phyloP scores from a whole-genome alignment of 192 early-diverging fungal genomes.

The Gigaspora rosea region DNA sequence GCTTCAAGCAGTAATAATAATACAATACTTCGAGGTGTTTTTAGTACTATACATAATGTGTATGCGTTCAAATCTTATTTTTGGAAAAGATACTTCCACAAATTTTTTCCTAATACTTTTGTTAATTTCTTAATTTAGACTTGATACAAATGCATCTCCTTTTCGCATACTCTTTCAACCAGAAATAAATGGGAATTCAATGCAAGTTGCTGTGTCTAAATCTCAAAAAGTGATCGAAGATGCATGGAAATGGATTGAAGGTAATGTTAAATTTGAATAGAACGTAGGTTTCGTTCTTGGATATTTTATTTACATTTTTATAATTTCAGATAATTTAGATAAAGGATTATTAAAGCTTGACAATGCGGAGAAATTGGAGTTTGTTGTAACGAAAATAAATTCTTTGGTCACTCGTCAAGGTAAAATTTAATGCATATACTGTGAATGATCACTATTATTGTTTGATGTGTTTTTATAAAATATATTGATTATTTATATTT shows the following conservation, averaged over 20 bases:
- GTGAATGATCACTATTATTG: background rate
- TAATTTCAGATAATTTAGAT: conserved; percentile 72
- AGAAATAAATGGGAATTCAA: conserved; percentile 53
- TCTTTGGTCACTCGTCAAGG: conserved; percentile 80
- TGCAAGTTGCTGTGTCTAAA: conserved; percentile 86
- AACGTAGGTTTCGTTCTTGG: background rate
- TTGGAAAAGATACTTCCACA: background rate
- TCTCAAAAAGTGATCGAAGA: conserved; percentile 77
- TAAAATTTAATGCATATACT: conserved; percentile 33
- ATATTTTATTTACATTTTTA: background rate
- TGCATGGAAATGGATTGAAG: conserved; percentile 91
- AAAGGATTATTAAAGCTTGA: conserved; percentile 74
- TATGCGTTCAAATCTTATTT: conserved; percentile 41
- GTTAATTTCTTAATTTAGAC: conserved; percentile 40
- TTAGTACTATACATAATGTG: conserved; percentile 94
- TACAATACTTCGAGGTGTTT: conserved; percentile 65
- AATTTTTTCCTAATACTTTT: background rate
- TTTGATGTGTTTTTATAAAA: too few relatives aligned
- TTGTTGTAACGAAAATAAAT: conserved; percentile 88
- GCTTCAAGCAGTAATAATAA: conserved; percentile 38
- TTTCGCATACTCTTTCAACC: conserved; percentile 86
- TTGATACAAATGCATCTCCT: conserved; percentile 91
- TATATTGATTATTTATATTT: too few relatives aligned
- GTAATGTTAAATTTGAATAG: conserved; percentile 30
- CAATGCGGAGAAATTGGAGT: conserved; percentile 82